Evolutionary conservation across 495 filamentous ascomycete species (phyloP).

Genomic region (Aspergillus steynii): DNA sequence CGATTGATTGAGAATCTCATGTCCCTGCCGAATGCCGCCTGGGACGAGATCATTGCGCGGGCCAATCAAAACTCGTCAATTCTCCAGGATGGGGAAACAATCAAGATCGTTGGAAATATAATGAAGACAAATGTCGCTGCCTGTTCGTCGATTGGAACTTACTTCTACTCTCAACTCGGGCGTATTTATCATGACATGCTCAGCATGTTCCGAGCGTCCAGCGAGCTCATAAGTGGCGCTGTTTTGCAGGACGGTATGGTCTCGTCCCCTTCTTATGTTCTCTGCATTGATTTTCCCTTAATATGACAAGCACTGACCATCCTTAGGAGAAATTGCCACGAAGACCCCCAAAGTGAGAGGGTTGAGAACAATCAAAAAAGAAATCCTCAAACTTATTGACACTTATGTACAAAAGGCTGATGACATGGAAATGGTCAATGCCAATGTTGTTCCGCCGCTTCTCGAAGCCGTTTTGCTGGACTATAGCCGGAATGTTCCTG

Average conservation of each 20-base stretch:
- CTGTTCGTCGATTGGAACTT: slow-evolving; percentile 90
- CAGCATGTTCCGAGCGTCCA: slow-evolving; percentile 97
- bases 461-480: slow-evolving; percentile 92
- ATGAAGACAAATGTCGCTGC: slow-evolving; percentile 99
- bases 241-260: slow-evolving; percentile 79
- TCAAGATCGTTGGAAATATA: slow-evolving; percentile 98
- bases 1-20: slow-evolving; percentile 89
- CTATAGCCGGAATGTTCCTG: slow-evolving; percentile 95
- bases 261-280: neutral
- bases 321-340: slow-evolving; percentile 81
- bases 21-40: slow-evolving; percentile 87
- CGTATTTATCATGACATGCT: slow-evolving; percentile 98
- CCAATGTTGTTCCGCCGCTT: slow-evolving; percentile 94
- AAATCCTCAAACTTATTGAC: slow-evolving; percentile 97
- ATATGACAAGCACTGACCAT: neutral
- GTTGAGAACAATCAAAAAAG: slow-evolving; percentile 97
- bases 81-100: slow-evolving; percentile 87
- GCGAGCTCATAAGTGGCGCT: slow-evolving; percentile 88
- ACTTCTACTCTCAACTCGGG: slow-evolving; percentile 99
- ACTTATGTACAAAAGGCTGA: slow-evolving; percentile 97
- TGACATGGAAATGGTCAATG: slow-evolving; percentile 87
- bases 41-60: slow-evolving; percentile 87
- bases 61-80: slow-evolving; percentile 80
- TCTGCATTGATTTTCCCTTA: neutral
- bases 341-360: slow-evolving; percentile 96